A percentile compares a stretch with the other conserved stretches of the same genome.
These are phyloP conservation scores for Gamsiella multidivaricata DNA, from an alignment of 192 early-diverging fungal species.

Conservation along the genomic window DNA sequence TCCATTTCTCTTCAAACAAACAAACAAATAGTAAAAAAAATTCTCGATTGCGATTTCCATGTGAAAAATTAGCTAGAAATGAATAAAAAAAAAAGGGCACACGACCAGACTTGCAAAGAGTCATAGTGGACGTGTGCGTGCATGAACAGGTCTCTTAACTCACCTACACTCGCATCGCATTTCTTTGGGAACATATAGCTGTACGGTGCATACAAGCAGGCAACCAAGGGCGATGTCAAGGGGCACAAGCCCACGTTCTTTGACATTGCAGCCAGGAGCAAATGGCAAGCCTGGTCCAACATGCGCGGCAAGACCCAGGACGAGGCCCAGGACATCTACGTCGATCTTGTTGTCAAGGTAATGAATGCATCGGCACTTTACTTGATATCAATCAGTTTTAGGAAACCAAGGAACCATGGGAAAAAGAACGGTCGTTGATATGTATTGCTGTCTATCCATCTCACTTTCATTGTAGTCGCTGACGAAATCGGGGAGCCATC, in stretches of 20 bases:
- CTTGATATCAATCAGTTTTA: background rate
- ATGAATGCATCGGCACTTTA: background rate
- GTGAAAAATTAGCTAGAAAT: too few relatives aligned
- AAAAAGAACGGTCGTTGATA: background rate
- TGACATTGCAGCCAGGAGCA: slow-evolving; percentile 46
- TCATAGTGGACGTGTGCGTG: too few relatives aligned
- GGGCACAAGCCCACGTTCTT: slow-evolving; percentile 38
- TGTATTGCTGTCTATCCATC: background rate
- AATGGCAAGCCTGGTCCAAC: slow-evolving; percentile 56
- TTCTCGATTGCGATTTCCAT: too few relatives aligned
- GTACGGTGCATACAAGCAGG: slow-evolving; percentile 52
- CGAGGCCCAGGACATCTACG: slow-evolving; percentile 28
- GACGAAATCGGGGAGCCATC: slow-evolving; percentile 36
- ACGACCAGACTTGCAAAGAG: too few relatives aligned
- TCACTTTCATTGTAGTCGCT: slow-evolving; percentile 9
- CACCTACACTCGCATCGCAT: background rate
- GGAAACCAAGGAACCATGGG: too few relatives aligned
- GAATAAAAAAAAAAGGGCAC: too few relatives aligned
- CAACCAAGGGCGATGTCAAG: slow-evolving; percentile 38
- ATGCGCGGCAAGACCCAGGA: slow-evolving; percentile 36
- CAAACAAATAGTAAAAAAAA: too few relatives aligned
- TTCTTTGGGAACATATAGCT: slow-evolving; percentile 20
- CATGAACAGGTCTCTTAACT: background rate
- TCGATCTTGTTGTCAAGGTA: slow-evolving; percentile 46
- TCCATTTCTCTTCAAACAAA: too few relatives aligned